Percentiles rank a stretch among this genome's conserved stretches.
phyloP scores from a whole-genome alignment of 345 rosid genomes.

The Camelina hispida region DNA sequence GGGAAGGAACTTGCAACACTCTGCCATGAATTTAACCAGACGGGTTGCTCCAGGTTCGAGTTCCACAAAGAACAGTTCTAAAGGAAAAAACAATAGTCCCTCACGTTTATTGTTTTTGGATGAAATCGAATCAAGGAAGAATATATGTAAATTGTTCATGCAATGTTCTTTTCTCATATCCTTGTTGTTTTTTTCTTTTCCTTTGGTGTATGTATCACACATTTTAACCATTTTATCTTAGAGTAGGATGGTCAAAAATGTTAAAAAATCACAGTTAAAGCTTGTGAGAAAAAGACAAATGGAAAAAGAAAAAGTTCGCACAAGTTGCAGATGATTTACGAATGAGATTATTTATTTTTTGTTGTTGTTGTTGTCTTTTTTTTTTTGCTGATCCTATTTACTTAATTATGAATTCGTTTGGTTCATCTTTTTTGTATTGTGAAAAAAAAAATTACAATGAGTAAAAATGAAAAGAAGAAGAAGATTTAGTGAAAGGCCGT shows the following conservation, averaged over 20 bases:
- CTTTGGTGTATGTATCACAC: conserved; percentile 6
- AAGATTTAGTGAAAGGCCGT: too few relatives aligned
- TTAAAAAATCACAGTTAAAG: not conserved
- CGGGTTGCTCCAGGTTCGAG: conserved; percentile 40
- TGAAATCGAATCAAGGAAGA: not conserved
- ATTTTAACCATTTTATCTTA: not conserved
- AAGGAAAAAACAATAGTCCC: not conserved
- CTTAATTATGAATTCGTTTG: too few relatives aligned
- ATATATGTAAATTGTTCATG: conserved; percentile 12
- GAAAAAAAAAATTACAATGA: too few relatives aligned
- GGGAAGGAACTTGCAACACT: conserved; percentile 41
- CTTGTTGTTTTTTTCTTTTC: not conserved
- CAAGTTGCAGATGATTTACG: not conserved
- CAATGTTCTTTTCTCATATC: conserved; percentile 10
- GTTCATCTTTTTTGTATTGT: too few relatives aligned
- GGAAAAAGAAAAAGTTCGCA: not conserved
- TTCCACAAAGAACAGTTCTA: conserved; percentile 45
- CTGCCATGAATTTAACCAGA: conserved; percentile 43
- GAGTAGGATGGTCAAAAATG: not conserved
- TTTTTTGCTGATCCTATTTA: too few relatives aligned
- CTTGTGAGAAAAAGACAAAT: not conserved
- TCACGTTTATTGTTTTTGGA: not conserved
- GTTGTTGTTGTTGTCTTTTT: too few relatives aligned
- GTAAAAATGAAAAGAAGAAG: too few relatives aligned
- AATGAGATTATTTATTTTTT: too few relatives aligned